Evolutionary conservation across 139 green algal genomes (phyloP).

Genomic region (Chlorella ohadii): DNA sequence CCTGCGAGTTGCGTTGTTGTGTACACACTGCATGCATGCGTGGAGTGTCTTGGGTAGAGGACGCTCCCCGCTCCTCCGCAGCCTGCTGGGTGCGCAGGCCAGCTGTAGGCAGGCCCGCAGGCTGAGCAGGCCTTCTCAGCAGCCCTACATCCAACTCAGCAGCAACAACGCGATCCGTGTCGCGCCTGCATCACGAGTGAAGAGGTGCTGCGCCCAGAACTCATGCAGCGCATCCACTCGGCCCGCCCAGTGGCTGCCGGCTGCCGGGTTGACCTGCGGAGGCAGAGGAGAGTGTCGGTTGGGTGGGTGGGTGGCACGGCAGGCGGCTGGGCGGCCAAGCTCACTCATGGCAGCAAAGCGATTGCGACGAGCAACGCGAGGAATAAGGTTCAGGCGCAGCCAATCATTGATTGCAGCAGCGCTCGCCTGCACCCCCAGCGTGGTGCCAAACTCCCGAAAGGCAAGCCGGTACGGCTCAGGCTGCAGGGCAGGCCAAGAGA

Average conservation of each 20-base stretch:
- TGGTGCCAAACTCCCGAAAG: conserved; percentile 65
- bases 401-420: background rate
- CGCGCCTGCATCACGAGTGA: conserved; percentile 12
- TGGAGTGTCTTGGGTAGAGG: no score
- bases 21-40: no score
- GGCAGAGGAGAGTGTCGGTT: background rate
- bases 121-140: no score
- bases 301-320: background rate
- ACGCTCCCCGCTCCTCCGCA: no score
- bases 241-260: conserved; percentile 1
- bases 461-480: conserved; percentile 38
- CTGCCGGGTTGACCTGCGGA: conserved; percentile 23
- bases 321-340: no score
- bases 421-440: conserved; percentile 53
- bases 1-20: no score
- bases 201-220: conserved; percentile 36
- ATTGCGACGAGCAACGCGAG: no score
- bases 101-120: no score
- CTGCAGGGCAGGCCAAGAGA: no score
- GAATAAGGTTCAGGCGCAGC: no score
- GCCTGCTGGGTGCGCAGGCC: no score
- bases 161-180: background rate
- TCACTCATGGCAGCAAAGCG: no score
- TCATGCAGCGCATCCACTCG: conserved; percentile 31
- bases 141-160: background rate